Base-by-base conservation (phyloP, 306 rosid species). In the Mimosa bimucronata region DNA sequence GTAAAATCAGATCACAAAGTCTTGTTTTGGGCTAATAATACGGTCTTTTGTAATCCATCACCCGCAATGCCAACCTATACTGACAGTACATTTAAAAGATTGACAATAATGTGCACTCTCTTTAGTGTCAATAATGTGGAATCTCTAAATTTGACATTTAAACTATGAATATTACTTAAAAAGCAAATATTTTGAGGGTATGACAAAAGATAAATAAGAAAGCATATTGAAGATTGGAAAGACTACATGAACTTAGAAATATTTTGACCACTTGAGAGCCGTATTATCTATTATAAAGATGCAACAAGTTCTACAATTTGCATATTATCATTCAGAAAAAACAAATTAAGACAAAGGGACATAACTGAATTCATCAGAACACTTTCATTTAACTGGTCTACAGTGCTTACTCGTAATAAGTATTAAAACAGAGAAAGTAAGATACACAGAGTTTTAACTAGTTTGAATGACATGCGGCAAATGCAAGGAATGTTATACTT, bases 1-100 rank as follows among this genome's bases (percentile, higher is more conserved):
- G 38, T 64, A 77, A 71, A 80, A 79, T 77, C 66, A 77, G 83
- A 44, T 11, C 75, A 68, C 38, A 42, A 61, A 58, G 67, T 72
- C 67, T 66, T 34, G 9, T 66, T 66, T 66, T 66, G 25, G 15
- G 26, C 12, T 3, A 66, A 66, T 34, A 19, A 19, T 66, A 34
- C 16, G 15, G 2, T 37, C 42, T 37, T 9, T 45, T 46, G 77
- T 70, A 66, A 82, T 40, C 66, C 9, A 34, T 48, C 55, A 42
- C 50, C 65, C 66, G 66, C 48, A 66, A 4, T 58, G 31, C 34
- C 66, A 58, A 25, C 34, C 34, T 58, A 2, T 1, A 58, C 16
- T 58, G 21, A 23, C 18, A 25, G 15, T 25, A 10, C 6, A 58
- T 11, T 58, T 25, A 23, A 58, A 58, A 73, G 80, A 58, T 46